These are phyloP conservation scores for Capsicum baccatum DNA, from an alignment of 257 asterid species.

Conservation along the genomic window DNA sequence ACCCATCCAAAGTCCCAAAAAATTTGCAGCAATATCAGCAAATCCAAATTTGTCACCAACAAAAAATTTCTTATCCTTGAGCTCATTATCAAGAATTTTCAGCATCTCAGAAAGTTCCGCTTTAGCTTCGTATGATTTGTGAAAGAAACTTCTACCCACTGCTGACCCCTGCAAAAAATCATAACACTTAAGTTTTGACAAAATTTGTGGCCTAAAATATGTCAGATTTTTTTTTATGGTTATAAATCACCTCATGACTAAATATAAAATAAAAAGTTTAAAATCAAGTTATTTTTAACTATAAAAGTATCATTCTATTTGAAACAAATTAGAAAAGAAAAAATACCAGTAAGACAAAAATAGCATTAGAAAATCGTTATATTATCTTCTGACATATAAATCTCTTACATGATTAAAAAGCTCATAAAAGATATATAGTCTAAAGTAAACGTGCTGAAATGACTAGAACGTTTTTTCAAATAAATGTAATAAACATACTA, in stretches of 20 bases:
- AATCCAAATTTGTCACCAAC: not conserved
- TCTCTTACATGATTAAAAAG: not conserved
- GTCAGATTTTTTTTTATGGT: too few relatives aligned
- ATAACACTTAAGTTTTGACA: not conserved
- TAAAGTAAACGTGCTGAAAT: not conserved
- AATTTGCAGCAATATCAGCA: not conserved
- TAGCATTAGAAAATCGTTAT: not conserved
- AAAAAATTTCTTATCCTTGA: not conserved
- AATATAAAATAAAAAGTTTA: not conserved
- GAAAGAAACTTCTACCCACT: not conserved
- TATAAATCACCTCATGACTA: too few relatives aligned
- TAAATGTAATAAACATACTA: not conserved
- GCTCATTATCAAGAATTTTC: slow-evolving; percentile 9
- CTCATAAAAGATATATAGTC: not conserved
- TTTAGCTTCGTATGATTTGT: not conserved
- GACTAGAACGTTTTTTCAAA: not conserved
- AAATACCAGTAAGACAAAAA: not conserved
- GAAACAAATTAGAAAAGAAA: not conserved
- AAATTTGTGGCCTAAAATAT: too few relatives aligned
- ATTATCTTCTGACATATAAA: not conserved
- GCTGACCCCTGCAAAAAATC: not conserved
- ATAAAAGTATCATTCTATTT: not conserved
- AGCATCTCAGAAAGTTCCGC: not conserved
- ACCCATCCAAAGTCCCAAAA: not conserved
- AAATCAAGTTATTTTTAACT: not conserved